Conservation (phyloP, 2,329 filamentous ascomycete species). For the Alternaria hordeiaustralica region DNA sequence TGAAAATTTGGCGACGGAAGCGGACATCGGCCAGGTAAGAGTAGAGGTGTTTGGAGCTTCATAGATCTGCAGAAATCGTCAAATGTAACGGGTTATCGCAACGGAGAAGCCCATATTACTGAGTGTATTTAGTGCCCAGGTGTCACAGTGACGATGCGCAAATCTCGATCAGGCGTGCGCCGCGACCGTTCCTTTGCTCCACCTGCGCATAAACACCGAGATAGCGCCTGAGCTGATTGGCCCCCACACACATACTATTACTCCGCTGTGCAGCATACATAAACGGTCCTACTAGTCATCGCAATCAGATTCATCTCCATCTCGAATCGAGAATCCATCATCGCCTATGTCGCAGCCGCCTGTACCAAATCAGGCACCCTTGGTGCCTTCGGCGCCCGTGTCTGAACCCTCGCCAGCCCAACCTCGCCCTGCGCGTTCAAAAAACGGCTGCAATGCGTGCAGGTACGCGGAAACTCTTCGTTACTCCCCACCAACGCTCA, state of each 20-base stretch:
- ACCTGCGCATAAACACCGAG: background rate
- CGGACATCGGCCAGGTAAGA: slow-evolving; percentile 13
- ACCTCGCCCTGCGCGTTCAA: slow-evolving; percentile 38
- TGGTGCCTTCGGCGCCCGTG: slow-evolving; percentile 19
- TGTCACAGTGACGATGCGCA: background rate
- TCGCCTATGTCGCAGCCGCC: slow-evolving; percentile 29
- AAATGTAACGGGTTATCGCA: background rate
- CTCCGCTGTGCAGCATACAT: background rate
- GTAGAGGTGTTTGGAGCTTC: slow-evolving; percentile 2
- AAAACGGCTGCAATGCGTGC: slow-evolving; percentile 43
- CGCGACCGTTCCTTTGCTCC: background rate
- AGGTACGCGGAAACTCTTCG: slow-evolving; percentile 17
- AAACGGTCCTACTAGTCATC: background rate
- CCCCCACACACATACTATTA: slow-evolving; percentile 8
- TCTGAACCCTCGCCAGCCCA: slow-evolving; percentile 14
- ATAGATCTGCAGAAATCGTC: background rate
- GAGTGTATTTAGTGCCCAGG: background rate
- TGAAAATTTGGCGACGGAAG: slow-evolving; percentile 47
- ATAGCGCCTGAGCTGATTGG: slow-evolving; percentile 5
- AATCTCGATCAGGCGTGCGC: background rate
- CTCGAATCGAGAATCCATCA: background rate
- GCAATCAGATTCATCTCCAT: background rate
- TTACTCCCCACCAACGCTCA: slow-evolving; percentile 9
- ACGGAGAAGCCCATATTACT: background rate
- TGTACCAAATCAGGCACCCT: slow-evolving; percentile 16